These are phyloP conservation scores for Entomophthora muscae DNA, from an alignment of 371 early-diverging fungal genomes.

Conservation along the genomic window DNA sequence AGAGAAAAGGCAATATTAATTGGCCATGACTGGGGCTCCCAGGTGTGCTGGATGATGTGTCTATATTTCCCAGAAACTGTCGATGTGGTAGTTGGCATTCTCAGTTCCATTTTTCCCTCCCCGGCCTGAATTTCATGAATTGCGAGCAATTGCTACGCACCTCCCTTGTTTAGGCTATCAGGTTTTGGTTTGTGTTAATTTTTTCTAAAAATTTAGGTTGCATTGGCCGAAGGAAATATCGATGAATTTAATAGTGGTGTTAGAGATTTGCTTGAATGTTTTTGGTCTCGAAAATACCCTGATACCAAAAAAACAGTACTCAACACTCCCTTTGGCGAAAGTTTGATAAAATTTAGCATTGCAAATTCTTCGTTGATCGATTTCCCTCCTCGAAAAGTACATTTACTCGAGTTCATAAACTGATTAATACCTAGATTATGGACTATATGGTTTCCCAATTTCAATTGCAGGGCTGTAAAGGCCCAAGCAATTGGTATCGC, in stretches of 20 bases:
- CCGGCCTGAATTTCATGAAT: background rate
- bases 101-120: background rate
- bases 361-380: too few relatives aligned
- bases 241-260: too few relatives aligned
- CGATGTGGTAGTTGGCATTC: background rate
- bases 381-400: too few relatives aligned
- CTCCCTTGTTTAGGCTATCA: background rate
- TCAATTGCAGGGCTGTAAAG: background rate
- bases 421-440: background rate
- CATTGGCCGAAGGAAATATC: too few relatives aligned
- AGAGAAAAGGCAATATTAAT: background rate
- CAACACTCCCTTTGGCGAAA: too few relatives aligned
- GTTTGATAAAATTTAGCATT: too few relatives aligned
- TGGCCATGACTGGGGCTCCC: conserved; percentile 5
- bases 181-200: too few relatives aligned
- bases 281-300: too few relatives aligned
- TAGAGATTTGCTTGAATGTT: too few relatives aligned
- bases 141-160: background rate
- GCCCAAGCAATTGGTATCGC: background rate
- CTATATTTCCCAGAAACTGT: background rate
- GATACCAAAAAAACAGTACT: too few relatives aligned
- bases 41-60: background rate
- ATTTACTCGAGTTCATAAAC: background rate
- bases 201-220: too few relatives aligned
- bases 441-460: background rate